phyloP scores from a whole-genome alignment of 345 rosid species.

The Draba incana region DNA sequence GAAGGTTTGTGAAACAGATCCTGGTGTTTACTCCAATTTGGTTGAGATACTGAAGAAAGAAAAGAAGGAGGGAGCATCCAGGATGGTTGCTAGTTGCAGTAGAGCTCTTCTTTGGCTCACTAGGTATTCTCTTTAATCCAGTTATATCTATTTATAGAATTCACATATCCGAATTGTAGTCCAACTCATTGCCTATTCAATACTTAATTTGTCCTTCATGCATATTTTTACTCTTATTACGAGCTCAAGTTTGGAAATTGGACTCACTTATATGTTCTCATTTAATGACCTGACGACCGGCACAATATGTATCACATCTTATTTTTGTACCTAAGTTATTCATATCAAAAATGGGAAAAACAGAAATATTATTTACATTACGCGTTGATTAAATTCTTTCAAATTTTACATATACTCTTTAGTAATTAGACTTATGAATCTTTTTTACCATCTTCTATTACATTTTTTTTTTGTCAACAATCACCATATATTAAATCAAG shows the following conservation, averaged over 20 bases:
- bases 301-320: background rate
- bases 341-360: constrained; percentile 3
- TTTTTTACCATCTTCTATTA: background rate
- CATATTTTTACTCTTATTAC: background rate
- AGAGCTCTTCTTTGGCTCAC: constrained; percentile 91
- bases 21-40: constrained; percentile 60
- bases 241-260: background rate
- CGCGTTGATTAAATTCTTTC: background rate
- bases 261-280: background rate
- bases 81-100: constrained; percentile 65
- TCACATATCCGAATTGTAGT: background rate
- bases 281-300: background rate
- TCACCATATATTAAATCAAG: no score
- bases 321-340: background rate
- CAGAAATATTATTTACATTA: background rate
- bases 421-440: background rate
- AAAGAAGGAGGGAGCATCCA: constrained; percentile 54
- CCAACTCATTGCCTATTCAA: constrained; percentile 8
- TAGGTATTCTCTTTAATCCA: constrained; percentile 49
- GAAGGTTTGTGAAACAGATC: constrained; percentile 57
- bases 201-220: background rate
- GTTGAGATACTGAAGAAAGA: constrained; percentile 80
- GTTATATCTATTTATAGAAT: background rate
- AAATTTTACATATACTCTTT: background rate
- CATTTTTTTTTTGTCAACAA: background rate